A percentile compares a stretch with the other conserved stretches of the same genome.
These are phyloP conservation scores for Mortierella sp. DNA, from an alignment of 371 early-diverging fungal genomes.

Conservation along the genomic window DNA sequence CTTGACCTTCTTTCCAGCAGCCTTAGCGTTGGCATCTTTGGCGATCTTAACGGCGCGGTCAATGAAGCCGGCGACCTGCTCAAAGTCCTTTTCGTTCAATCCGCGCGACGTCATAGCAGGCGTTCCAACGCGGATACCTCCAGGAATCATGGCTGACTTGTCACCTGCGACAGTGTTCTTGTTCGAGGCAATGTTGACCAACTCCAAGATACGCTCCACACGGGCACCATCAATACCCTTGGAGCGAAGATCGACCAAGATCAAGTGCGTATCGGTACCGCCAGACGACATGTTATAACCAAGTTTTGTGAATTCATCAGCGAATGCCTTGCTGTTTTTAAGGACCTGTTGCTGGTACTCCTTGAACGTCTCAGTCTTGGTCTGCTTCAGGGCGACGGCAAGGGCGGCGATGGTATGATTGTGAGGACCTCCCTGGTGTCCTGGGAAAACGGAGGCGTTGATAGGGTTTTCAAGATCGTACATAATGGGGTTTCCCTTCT, in stretches of 20 bases:
- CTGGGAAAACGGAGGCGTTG: conserved; percentile 99
- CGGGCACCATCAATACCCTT: conserved; percentile 94
- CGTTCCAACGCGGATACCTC: conserved; percentile 94
- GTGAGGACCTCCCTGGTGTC: conserved; percentile 99
- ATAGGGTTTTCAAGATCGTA: conserved; percentile 95
- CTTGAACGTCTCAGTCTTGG: conserved; percentile 84
- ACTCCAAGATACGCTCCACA: conserved; percentile 93
- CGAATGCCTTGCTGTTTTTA: conserved; percentile 91
- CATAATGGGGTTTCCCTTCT: conserved; percentile 84
- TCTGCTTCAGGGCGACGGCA: conserved; percentile 97
- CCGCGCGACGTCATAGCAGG: conserved; percentile 99
- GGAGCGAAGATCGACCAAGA: conserved; percentile 87
- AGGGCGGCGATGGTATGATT: conserved; percentile 99
- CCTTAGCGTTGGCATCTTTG: conserved; percentile 67
- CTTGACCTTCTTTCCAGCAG: conserved; percentile 67
- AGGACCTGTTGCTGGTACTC: conserved; percentile 93
- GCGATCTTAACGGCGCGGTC: conserved; percentile 84
- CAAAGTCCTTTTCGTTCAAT: conserved; percentile 89
- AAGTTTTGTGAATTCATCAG: conserved; percentile 73
- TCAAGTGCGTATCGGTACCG: conserved; percentile 96
- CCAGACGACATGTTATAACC: conserved; percentile 92
- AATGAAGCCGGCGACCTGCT: conserved; percentile 85
- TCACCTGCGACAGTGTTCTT: conserved; percentile 99
- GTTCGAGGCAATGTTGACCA: conserved; percentile 97
- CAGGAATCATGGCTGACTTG: conserved; percentile 94